Evolutionary conservation across 2,329 filamentous ascomycete species (phyloP).

Genomic region (Pestalotiopsis sp.): DNA sequence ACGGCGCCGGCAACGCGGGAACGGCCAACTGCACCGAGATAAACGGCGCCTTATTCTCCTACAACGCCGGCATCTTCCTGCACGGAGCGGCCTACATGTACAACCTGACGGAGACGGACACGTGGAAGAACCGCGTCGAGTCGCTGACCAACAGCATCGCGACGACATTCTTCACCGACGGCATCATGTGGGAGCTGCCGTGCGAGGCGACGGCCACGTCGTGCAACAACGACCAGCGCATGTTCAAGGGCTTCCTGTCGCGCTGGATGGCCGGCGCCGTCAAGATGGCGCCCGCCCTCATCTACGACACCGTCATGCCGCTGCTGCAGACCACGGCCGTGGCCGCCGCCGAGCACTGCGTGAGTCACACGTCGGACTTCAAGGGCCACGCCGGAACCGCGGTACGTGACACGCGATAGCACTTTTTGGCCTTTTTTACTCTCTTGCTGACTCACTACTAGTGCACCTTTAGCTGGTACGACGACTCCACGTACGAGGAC

Average conservation of each 20-base stretch:
- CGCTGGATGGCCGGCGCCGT: conserved; percentile 47
- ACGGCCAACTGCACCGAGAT: conserved; percentile 31
- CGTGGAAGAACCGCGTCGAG: conserved; percentile 48
- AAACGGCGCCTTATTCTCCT: conserved; percentile 30
- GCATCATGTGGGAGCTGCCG: conserved; percentile 58
- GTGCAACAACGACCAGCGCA: conserved; percentile 37
- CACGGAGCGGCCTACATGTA: conserved; percentile 41
- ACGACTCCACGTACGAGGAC: conserved; percentile 46
- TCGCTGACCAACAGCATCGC: conserved; percentile 43
- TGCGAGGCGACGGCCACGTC: conserved; percentile 47
- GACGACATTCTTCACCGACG: conserved; percentile 45
- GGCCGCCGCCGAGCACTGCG: conserved; percentile 37
- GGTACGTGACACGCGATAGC: background rate
- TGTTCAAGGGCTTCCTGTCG: conserved; percentile 44
- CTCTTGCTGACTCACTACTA: background rate
- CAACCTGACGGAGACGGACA: conserved; percentile 39
- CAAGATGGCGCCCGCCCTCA: conserved; percentile 27
- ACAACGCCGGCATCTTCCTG: conserved; percentile 33
- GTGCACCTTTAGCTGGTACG: conserved; percentile 58
- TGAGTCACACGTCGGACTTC: conserved; percentile 21
- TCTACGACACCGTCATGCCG: conserved; percentile 23
- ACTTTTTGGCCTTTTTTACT: background rate
- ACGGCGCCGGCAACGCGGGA: conserved; percentile 47
- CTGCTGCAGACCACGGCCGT: conserved; percentile 34
- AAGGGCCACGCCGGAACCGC: conserved; percentile 35